Percentiles rank a stretch among this genome's conserved stretches.
phyloP scores from a whole-genome alignment of 2,329 filamentous ascomycete species.

The Hirsutella minnesotensis region DNA sequence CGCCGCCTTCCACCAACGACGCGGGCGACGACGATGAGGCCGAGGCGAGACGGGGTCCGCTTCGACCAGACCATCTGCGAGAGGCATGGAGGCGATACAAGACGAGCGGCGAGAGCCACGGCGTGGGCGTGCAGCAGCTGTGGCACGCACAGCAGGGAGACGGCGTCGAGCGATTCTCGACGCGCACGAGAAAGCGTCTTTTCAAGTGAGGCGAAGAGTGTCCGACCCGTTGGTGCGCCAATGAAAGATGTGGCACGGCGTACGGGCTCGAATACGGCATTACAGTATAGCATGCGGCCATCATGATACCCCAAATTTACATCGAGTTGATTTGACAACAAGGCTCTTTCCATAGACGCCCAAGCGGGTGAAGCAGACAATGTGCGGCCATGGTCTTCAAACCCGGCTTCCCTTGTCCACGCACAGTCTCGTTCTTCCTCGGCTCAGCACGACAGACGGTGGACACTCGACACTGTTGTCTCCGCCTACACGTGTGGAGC shows the following conservation, averaged over 20 bases:
- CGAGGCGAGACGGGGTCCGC: constrained; percentile 35
- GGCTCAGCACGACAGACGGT: no score
- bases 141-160: constrained; percentile 50
- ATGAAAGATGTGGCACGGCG: no score
- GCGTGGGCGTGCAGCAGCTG: constrained; percentile 45
- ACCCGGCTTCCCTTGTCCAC: no score
- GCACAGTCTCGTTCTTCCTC: no score
- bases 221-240: no score
- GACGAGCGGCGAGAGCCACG: constrained; percentile 48
- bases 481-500: no score
- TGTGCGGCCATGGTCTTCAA: no score
- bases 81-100: constrained; percentile 63
- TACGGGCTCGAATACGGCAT: no score
- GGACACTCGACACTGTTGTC: no score
- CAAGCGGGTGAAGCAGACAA: no score
- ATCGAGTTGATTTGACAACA: background rate
- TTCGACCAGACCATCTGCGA: constrained; percentile 63
- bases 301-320: background rate
- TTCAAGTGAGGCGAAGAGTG: constrained; percentile 32
- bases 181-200: constrained; percentile 37
- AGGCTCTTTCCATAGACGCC: background rate
- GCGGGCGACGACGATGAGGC: constrained; percentile 20
- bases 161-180: constrained; percentile 48
- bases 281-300: background rate
- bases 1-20: constrained; percentile 23